Evolutionary conservation across 352 stramenopile genomes (phyloP), one percentile per base, ranked within the genome.

Genomic region (Globisporangium nodosum): DNA sequence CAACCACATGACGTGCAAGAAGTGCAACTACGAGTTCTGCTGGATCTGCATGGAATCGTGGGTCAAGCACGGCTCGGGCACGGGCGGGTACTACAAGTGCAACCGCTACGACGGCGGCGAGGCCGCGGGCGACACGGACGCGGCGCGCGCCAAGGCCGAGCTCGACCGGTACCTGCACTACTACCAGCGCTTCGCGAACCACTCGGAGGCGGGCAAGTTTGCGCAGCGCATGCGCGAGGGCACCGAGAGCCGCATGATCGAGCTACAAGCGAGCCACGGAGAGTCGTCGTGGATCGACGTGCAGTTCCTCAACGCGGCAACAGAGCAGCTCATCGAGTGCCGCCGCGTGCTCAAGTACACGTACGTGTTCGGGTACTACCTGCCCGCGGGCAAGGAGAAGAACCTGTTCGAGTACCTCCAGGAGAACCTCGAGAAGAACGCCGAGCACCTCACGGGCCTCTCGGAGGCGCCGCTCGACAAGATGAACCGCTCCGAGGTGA

Each of bases 161-260:
- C 79, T 99, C 54, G 96, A 99, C 73, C 89, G 97, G 43, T 99
- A 99, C 77, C 77, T 99, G 49, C 97, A 99, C 74, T 99, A 99
- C 75, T 99, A 99, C 85, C 94, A 99, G 74, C 94, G 97, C 33
- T 99, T 94, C 50, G 95, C 98, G 51, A 97, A 96, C 54, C 97
- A 99, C 75, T 88, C 94, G 12, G 85, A 97, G 59, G 97, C 94
- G 6, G 90, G 98, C 59, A 97, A 98, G 63, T 99, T 99, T 86
- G 97, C 97, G 3, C 83, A 96, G 58, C 96, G 96, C 60, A 97
- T 98, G 80, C 85, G 97, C 33, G 91, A 98, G 68, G 82, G 93
- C 56, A 98, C 96, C 1, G 96, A 99, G 67, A 70, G 76, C 39
- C 77, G 96, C 31, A 99, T 99, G 96, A 81, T 98, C 27, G 76